Percentiles rank a stretch among this genome's conserved stretches.
Conservation (phyloP, 257 asterid species). For the Fraxinus americana region DNA sequence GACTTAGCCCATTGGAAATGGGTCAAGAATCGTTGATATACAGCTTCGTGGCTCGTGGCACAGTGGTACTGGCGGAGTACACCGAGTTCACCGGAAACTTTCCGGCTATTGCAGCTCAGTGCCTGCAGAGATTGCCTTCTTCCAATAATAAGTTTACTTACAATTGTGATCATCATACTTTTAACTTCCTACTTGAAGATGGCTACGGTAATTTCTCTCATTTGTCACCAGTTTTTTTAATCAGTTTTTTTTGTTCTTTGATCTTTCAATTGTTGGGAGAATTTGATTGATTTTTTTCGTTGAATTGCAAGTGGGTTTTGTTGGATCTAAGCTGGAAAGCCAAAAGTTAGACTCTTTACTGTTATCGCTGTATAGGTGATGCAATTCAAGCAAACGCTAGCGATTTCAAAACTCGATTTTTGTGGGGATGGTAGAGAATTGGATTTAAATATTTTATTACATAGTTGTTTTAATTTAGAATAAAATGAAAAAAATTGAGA, state of each 20-base stretch:
- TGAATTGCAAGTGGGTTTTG: slow-evolving; percentile 30
- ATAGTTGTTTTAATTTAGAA: background rate
- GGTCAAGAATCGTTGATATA: slow-evolving; percentile 84
- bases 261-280: slow-evolving; percentile 17
- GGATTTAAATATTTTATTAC: slow-evolving; percentile 16
- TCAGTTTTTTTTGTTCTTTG: background rate
- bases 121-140: slow-evolving; percentile 70
- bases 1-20: slow-evolving; percentile 32
- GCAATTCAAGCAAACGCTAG: slow-evolving; percentile 16
- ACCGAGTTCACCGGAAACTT: slow-evolving; percentile 87
- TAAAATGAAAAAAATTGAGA: background rate
- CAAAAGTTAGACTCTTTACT: slow-evolving; percentile 24
- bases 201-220: slow-evolving; percentile 56
- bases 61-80: slow-evolving; percentile 75
- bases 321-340: slow-evolving; percentile 50
- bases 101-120: slow-evolving; percentile 86
- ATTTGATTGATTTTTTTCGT: slow-evolving; percentile 25
- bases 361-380: slow-evolving; percentile 21
- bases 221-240: background rate
- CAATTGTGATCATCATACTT: slow-evolving; percentile 77
- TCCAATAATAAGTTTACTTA: slow-evolving; percentile 68
- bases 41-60: slow-evolving; percentile 88
- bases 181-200: slow-evolving; percentile 73
- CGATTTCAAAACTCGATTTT: background rate
- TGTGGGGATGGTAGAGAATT: slow-evolving; percentile 19